Evolutionary conservation across 1,284 basidiomycete species (phyloP).

Genomic region (Anthracocystis walkeri): DNA sequence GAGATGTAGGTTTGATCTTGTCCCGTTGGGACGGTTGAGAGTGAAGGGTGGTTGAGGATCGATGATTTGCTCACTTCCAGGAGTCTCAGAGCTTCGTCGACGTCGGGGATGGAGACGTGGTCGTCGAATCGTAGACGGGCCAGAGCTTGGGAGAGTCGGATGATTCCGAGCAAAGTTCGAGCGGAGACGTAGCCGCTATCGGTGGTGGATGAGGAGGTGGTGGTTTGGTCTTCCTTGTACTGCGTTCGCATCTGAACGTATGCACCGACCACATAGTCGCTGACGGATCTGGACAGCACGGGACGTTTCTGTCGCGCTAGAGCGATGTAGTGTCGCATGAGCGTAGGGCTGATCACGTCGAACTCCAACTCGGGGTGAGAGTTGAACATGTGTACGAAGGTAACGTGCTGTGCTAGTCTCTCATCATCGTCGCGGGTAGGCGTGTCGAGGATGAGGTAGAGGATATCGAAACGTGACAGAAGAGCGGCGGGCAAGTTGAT

Average conservation of each 20-base stretch:
- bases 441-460: slow-evolving; percentile 97
- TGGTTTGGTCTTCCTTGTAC: slow-evolving; percentile 89
- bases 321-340: slow-evolving; percentile 98
- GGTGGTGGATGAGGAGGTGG: slow-evolving; percentile 68
- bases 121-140: slow-evolving; percentile 88
- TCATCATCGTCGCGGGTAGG: slow-evolving; percentile 94
- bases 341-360: slow-evolving; percentile 81
- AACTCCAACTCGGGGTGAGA: slow-evolving; percentile 80
- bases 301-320: slow-evolving; percentile 89
- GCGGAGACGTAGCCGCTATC: slow-evolving; percentile 84
- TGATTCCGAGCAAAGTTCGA: slow-evolving; percentile 91
- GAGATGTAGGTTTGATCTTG: slow-evolving; percentile 53
- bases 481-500: slow-evolving; percentile 98
- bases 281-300: slow-evolving; percentile 85
- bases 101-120: slow-evolving; percentile 84
- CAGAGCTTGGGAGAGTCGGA: slow-evolving; percentile 93
- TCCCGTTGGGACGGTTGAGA: slow-evolving; percentile 7
- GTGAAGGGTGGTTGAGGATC: slow-evolving; percentile 70
- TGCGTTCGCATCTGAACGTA: slow-evolving; percentile 94
- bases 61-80: slow-evolving; percentile 97
- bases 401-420: slow-evolving; percentile 94
- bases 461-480: slow-evolving; percentile 92
- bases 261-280: slow-evolving; percentile 91
- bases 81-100: slow-evolving; percentile 94
- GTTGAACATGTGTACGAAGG: slow-evolving; percentile 97